Base-by-base conservation (phyloP, 164 flowering plant genomes). In the Macadamia integrifolia region DNA sequence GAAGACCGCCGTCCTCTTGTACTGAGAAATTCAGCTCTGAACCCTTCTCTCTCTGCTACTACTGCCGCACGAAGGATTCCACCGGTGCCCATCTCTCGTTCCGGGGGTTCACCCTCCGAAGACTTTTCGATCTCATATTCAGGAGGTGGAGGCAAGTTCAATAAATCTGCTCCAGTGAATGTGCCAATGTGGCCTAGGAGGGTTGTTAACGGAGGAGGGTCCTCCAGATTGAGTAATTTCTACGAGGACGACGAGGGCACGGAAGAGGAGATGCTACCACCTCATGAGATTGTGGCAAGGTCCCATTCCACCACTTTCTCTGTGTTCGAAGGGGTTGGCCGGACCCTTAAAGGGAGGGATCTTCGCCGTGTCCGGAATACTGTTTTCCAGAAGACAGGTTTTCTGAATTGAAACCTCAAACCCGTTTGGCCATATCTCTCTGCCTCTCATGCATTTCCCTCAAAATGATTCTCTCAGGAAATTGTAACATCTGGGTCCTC, bases 261-360 rank as follows among this genome's bases (percentile, higher is more conserved):
- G 28, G 81, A 74, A 15, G 82, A 70, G 52, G 78, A 77, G 70
- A 78, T 83, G 84, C 77, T 83, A 57, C 89, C 89, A 9, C 89
- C 89, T 48, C 89, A 85, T 66, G 85, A 82, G 80, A 83, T 83
- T 17, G 85, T 83, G 56, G 86, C 85, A 30, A 75, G 81, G 69
- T 78, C 87, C 18, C 84, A 78, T 44, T 65, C 66, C 56, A 65
- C 67, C 46, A 77, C 85, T 52, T 84, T 78, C 66, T 86, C 90
- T 48, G 85, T 86, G 67, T 77, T 86, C 35, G 90, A 86, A 74
- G 90, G 90, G n/a, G 85, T 69, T n/a, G 90, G 90, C 1, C 66
- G 90, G 77, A 86, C 90, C 18, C 83, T 86, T 48, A 86, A 86
- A 70, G 90, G 90, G 8, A 75, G 90, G 70, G 90, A 86, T 72